phyloP scores from a whole-genome alignment of 495 filamentous ascomycete species.

The Glonium stellatum region DNA sequence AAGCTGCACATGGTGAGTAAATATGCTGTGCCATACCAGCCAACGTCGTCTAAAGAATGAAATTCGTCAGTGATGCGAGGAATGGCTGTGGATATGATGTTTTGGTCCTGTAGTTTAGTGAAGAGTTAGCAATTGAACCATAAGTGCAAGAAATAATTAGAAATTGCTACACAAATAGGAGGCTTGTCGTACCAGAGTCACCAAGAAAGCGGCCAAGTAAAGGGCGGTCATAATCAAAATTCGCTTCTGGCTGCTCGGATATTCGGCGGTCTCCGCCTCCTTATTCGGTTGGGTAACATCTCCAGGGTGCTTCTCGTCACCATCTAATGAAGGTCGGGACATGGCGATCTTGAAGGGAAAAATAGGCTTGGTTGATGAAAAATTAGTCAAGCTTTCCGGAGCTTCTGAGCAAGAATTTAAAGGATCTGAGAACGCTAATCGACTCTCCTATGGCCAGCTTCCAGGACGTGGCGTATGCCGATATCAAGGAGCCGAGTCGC shows the following conservation, averaged over 20 bases:
- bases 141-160: background rate
- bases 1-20: constrained; percentile 41
- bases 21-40: constrained; percentile 6
- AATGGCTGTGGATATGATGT: constrained; percentile 8
- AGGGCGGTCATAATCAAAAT: constrained; percentile 31
- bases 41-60: constrained; percentile 8
- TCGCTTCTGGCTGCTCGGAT: constrained; percentile 32
- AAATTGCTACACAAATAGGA: background rate
- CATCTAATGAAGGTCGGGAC: background rate
- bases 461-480: background rate
- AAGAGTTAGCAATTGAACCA: background rate
- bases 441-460: too few relatives aligned
- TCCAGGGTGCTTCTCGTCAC: background rate
- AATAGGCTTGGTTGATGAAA: background rate
- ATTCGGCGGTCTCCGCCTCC: background rate
- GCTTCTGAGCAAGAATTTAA: background rate
- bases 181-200: background rate
- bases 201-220: constrained; percentile 15
- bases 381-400: background rate
- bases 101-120: constrained; percentile 3
- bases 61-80: constrained; percentile 11
- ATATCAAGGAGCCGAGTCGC: background rate
- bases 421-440: background rate
- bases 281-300: background rate
- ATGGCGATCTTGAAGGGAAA: background rate